Evolutionary conservation across 1,139 yeast genomes (phyloP), one percentile per base, ranked within the genome.

Genomic region (Taphrina betulina): DNA sequence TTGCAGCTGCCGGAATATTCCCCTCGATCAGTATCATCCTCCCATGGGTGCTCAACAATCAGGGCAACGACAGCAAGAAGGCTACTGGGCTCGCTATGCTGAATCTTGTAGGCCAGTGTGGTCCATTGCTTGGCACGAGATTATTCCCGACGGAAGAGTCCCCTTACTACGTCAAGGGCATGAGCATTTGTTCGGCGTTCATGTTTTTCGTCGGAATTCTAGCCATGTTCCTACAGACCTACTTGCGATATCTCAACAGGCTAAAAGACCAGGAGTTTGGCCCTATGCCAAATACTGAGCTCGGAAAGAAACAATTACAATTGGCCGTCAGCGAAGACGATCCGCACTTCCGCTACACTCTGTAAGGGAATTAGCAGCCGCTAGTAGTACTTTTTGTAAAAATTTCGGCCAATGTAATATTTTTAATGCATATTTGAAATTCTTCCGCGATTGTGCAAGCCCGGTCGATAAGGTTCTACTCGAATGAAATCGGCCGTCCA

Each of bases 31-130:
- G 70, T 2, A 42, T 67, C 36, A 60, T 66, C 24, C 57, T 68
- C 31, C 60, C 67, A 10, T 68, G 71, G 71, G 62, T 63, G 8
- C 67, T 66, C 35, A 68, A 69, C 57, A 68, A 69, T 58, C 70
- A 68, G 43, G 67, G 69, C 8, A 61, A 67, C 12, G 71, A 68
- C 45, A 58, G 68, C 7, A 62, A 63, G 28, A 61, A 68, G 46
- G 68, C 68, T 24, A 62, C 63, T 14, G 70, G 69, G 5, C 64
- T 63, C 53, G 66, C 67, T 29, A 48, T 68, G 53, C 55, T 68
- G 23, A 68, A 68, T 57, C 59, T 66, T 14, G 59, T 68, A 28
- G 71, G 71, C 19, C 69, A 68, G 57, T 67, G 69, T 40, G 71
- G 70, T 5, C 69, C 71, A 7, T 48, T 68, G 24, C 61, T 69